A percentile compares a stretch with the other conserved stretches of the same genome.
phyloP scores from a whole-genome alignment of 208 protist genomes.

The Trypanosoma melophagium region DNA sequence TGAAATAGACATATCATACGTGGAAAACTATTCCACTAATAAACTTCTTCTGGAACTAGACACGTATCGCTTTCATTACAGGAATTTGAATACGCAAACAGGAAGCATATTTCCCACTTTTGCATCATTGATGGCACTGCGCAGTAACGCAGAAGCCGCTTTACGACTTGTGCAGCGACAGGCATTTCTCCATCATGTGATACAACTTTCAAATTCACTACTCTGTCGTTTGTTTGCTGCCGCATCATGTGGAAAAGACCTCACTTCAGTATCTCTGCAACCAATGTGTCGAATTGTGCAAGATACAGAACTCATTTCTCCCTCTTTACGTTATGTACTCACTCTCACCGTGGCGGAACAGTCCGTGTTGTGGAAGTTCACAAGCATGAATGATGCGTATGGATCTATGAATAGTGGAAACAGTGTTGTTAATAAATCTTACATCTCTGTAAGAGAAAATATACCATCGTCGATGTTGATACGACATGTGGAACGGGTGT shows the following conservation, averaged over 20 bases:
- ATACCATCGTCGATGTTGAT: conserved; percentile 4
- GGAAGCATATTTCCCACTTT: not conserved
- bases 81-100: not conserved
- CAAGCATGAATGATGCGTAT: too few species aligned
- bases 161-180: conserved; percentile 20
- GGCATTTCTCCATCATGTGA: conserved; percentile 12
- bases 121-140: not conserved
- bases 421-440: too few species aligned
- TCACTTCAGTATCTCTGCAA: not conserved
- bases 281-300: conserved; percentile 15
- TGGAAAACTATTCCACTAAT: too few species aligned
- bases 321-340: conserved; percentile 17
- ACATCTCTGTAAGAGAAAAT: not conserved
- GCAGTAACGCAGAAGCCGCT: conserved; percentile 12
- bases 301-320: conserved; percentile 23
- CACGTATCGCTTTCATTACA: not conserved
- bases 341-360: conserved; percentile 26
- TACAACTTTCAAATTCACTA: conserved; percentile 13
- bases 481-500: not conserved
- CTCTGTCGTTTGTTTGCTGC: conserved; percentile 23
- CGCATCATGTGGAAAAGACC: not conserved
- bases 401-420: too few species aligned
- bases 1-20: not conserved
- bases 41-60: too few species aligned
- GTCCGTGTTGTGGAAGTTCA: conserved; percentile 20